A percentile compares a stretch with the other conserved stretches of the same genome.
These are phyloP conservation scores for Spergularia azorica DNA, from an alignment of 179 eudicot genomes.

Conservation along the genomic window DNA sequence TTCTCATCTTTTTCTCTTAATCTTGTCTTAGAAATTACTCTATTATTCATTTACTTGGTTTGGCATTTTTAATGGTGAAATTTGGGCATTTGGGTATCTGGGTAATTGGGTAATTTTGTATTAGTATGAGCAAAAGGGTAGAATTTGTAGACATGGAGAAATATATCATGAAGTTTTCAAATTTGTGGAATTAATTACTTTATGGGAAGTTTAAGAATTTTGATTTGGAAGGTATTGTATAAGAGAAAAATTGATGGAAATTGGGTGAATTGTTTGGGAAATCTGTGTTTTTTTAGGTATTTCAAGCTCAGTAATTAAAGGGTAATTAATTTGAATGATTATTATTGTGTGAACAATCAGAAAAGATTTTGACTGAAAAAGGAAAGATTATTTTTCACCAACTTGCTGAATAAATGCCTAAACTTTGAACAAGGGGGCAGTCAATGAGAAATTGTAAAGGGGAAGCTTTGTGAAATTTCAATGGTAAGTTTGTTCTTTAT, in stretches of 20 bases:
- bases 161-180: no score
- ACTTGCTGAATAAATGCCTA: neutral
- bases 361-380: slow-evolving; percentile 1
- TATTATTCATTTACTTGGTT: no score
- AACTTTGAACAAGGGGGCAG: slow-evolving; percentile 14
- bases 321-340: neutral
- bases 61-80: no score
- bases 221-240: no score
- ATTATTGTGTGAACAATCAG: neutral
- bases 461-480: neutral
- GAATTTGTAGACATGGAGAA: no score
- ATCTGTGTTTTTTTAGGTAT: neutral
- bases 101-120: no score
- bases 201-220: no score
- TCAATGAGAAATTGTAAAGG: neutral
- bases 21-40: no score
- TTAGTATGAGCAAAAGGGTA: no score
- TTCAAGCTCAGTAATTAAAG: neutral
- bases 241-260: neutral
- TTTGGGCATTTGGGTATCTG: no score
- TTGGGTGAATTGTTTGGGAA: neutral
- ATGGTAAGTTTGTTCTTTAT: slow-evolving; percentile 22
- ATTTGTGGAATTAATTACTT: no score
- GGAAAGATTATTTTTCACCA: slow-evolving; percentile 1
- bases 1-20: no score